These are phyloP conservation scores for Solanum arcanum DNA, from an alignment of 257 asterid genomes.

Conservation along the genomic window DNA sequence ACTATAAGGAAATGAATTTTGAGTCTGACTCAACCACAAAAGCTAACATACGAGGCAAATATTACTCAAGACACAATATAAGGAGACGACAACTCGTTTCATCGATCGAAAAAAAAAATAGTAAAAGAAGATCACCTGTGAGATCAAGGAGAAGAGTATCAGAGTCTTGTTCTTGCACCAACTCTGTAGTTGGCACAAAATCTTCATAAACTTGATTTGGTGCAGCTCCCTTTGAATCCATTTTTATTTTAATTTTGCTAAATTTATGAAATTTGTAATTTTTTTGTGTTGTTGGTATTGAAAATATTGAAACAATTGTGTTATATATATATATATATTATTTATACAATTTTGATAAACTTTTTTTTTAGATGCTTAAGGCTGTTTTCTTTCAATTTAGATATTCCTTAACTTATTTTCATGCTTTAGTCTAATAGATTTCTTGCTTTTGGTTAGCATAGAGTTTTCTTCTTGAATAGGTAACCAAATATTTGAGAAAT, in stretches of 20 bases:
- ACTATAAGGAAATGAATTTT: background rate
- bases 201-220: background rate
- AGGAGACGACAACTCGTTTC: background rate
- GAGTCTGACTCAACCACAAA: background rate
- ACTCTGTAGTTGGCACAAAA: background rate
- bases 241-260: background rate
- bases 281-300: background rate
- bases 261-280: background rate
- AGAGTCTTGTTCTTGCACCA: background rate
- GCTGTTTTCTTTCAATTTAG: background rate
- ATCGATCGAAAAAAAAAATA: too few relatives aligned
- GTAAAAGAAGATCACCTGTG: background rate
- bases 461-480: background rate
- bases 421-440: background rate
- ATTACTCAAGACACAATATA: background rate
- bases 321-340: too few relatives aligned
- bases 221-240: background rate
- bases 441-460: background rate
- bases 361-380: background rate
- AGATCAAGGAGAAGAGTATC: background rate
- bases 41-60: background rate
- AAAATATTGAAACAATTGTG: background rate
- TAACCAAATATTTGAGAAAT: background rate
- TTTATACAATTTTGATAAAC: background rate
- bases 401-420: background rate